Evolutionary conservation across 176 grass and related monocot genomes (phyloP).

Genomic region (Ampelocalamus luodianensis): DNA sequence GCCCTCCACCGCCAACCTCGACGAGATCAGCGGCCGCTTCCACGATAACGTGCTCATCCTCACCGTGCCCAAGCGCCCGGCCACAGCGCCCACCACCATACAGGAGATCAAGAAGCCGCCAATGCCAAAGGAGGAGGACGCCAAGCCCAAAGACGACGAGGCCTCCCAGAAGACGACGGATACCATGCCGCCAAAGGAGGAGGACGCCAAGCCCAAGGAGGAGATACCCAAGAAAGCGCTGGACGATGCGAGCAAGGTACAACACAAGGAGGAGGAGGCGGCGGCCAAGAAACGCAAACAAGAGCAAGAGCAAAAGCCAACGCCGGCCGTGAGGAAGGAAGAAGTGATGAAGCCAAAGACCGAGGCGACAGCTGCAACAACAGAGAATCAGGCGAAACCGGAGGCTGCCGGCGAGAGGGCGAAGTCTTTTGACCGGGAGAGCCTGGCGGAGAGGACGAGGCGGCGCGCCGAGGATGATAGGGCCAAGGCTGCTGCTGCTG

Average conservation of each 20-base stretch:
- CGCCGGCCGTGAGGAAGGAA: neutral
- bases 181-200: neutral
- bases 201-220: neutral
- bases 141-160: neutral
- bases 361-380: neutral
- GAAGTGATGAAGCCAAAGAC: neutral
- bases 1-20: constrained; percentile 46
- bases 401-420: too few relatives aligned
- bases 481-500: neutral
- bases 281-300: constrained; percentile 16
- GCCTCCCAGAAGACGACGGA: neutral
- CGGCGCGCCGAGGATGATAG: constrained; percentile 6
- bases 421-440: neutral
- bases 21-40: constrained; percentile 54
- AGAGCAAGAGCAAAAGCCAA: neutral
- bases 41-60: constrained; percentile 47
- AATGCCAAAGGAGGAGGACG: neutral
- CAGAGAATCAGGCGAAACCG: neutral
- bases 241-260: neutral
- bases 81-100: neutral
- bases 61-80: constrained; percentile 45
- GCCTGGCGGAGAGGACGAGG: constrained; percentile 9
- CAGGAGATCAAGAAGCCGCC: neutral
- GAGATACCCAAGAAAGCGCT: neutral
- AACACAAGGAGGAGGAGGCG: neutral